A percentile compares a stretch with the other conserved stretches of the same genome.
These are phyloP conservation scores for Aureobasidium lini DNA, from an alignment of 2,329 filamentous ascomycete genomes.

Conservation along the genomic window DNA sequence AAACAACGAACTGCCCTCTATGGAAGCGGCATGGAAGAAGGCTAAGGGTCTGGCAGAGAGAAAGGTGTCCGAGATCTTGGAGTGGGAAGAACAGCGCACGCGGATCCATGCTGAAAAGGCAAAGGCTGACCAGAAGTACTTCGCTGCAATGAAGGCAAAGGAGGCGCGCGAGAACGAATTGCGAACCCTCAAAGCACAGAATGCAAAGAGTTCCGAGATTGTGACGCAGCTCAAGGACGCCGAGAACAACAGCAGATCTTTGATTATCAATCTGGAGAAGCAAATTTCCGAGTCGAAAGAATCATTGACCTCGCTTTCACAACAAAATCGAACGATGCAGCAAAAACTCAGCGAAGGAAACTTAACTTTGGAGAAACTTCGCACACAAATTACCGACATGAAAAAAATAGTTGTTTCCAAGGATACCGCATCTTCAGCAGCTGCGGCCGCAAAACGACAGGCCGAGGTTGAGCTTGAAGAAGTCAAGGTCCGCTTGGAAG, in stretches of 20 bases:
- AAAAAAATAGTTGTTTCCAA: constrained; percentile 67
- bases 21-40: constrained; percentile 87
- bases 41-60: constrained; percentile 76
- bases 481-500: constrained; percentile 67
- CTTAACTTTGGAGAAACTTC: constrained; percentile 63
- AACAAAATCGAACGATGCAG: constrained; percentile 70
- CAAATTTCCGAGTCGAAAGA: constrained; percentile 78
- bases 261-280: constrained; percentile 83
- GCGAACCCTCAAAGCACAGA: constrained; percentile 69
- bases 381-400: constrained; percentile 68
- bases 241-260: constrained; percentile 65
- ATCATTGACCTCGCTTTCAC: constrained; percentile 60
- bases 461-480: constrained; percentile 69
- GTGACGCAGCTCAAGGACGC: constrained; percentile 88
- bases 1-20: constrained; percentile 77
- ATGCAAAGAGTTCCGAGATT: constrained; percentile 85
- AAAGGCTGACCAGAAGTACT: constrained; percentile 97
- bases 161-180: constrained; percentile 79
- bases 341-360: constrained; percentile 61
- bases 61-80: constrained; percentile 71
- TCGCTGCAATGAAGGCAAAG: constrained; percentile 88
- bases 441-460: constrained; percentile 54
- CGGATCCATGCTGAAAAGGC: constrained; percentile 78
- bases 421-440: constrained; percentile 60
- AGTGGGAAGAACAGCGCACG: constrained; percentile 69